Evolutionary conservation across 1,284 basidiomycete genomes (phyloP).

Genomic region (Boletellus sp.): DNA sequence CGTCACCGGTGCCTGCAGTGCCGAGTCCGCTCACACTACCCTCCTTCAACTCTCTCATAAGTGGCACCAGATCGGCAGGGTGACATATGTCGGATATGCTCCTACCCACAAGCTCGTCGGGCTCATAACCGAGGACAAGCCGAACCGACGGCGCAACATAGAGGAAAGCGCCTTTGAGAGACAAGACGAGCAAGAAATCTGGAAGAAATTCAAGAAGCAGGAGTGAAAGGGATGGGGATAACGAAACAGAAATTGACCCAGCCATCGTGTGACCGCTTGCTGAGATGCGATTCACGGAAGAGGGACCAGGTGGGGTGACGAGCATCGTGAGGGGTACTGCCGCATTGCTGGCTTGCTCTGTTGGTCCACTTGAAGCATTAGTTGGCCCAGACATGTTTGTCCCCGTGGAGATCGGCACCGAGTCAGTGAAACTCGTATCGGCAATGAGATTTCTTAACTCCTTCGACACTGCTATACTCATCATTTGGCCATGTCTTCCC

Average conservation of each 20-base stretch:
- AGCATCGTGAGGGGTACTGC: conserved; percentile 22
- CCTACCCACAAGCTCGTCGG: conserved; percentile 79
- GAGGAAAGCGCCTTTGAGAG: conserved; percentile 89
- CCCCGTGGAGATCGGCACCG: conserved; percentile 34
- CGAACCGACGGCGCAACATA: conserved; percentile 86
- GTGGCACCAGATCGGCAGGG: conserved; percentile 84
- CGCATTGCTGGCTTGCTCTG: conserved; percentile 12
- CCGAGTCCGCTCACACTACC: conserved; percentile 41
- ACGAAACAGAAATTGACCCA: conserved; percentile 36
- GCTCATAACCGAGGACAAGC: conserved; percentile 74
- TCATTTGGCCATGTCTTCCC: conserved; percentile 36
- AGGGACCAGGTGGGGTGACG: conserved; percentile 7
- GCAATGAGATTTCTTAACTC: conserved; percentile 40
- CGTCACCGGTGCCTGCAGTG: conserved; percentile 14
- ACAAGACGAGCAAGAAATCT: conserved; percentile 88
- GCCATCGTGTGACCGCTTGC: conserved; percentile 3
- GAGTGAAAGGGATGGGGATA: conserved; percentile 46
- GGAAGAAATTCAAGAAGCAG: conserved; percentile 66
- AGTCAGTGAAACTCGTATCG: conserved; percentile 37
- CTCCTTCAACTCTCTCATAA: conserved; percentile 93
- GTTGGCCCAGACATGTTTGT: conserved; percentile 31
- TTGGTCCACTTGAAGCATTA: conserved; percentile 9
- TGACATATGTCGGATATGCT: conserved; percentile 80
- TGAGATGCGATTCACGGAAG: conserved; percentile 15
- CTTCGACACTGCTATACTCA: conserved; percentile 37